Evolutionary conservation across 768 basidiomycete genomes (phyloP).

Genomic region (Austroboletus eburneus): DNA sequence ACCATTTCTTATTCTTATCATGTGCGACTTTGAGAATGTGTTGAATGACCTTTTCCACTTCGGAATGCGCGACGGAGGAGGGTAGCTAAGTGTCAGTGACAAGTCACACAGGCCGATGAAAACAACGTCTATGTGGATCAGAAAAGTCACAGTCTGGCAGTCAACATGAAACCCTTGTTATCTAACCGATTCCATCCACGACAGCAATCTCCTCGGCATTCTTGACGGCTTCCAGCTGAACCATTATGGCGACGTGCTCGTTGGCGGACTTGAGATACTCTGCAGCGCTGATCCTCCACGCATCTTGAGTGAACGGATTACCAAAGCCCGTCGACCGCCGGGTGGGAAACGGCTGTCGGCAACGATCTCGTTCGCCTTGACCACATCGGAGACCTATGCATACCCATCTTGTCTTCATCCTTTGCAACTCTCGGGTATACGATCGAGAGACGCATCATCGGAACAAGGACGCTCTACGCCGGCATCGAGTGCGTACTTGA

Average conservation of each 20-base stretch:
- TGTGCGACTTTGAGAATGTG: constrained; percentile 48
- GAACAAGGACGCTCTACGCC: constrained; percentile 63
- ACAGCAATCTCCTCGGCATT: constrained; percentile 57
- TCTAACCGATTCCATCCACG: constrained; percentile 59
- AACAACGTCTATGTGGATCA: constrained; percentile 37
- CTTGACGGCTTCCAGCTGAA: constrained; percentile 66
- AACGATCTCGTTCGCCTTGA: constrained; percentile 54
- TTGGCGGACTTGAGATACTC: constrained; percentile 59
- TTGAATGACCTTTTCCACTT: constrained; percentile 58
- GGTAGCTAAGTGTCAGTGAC: constrained; percentile 57
- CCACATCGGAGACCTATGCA: constrained; percentile 47
- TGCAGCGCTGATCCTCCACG: constrained; percentile 45
- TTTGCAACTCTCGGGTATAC: no score
- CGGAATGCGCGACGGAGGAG: constrained; percentile 57
- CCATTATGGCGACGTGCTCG: constrained; percentile 49
- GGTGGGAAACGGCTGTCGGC: constrained; percentile 61
- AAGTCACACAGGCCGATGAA: constrained; percentile 70
- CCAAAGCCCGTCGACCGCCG: constrained; percentile 61
- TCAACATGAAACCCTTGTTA: background rate
- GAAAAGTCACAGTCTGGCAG: background rate
- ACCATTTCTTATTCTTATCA: constrained; percentile 63
- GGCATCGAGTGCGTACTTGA: constrained; percentile 66
- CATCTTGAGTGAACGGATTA: constrained; percentile 54
- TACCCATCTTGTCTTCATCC: background rate
- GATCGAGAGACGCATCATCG: constrained; percentile 58